A percentile compares a stretch with the other conserved stretches of the same genome.
Conservation (phyloP, 352 stramenopile genomes). For the Phytophthora hibernalis region DNA sequence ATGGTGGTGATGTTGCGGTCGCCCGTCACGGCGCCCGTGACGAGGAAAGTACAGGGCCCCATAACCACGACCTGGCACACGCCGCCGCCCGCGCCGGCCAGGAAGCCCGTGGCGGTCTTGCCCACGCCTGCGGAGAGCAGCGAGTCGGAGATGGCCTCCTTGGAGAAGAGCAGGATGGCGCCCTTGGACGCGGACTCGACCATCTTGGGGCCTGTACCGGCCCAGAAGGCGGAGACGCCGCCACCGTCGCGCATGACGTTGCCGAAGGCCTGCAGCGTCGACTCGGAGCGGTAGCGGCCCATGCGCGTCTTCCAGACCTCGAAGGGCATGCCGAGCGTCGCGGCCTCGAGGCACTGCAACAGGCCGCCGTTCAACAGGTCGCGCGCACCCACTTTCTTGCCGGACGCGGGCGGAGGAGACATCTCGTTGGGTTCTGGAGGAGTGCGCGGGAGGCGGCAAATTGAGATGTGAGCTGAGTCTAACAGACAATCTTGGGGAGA, state of each 20-base stretch:
- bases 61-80: conserved; percentile 92
- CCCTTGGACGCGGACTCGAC: conserved; percentile 92
- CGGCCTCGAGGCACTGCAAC: conserved; percentile 90
- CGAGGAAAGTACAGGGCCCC: conserved; percentile 92
- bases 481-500: conserved; percentile 8
- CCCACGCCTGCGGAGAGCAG: conserved; percentile 75
- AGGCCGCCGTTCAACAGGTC: conserved; percentile 85
- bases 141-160: conserved; percentile 88
- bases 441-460: conserved; percentile 7
- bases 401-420: conserved; percentile 57
- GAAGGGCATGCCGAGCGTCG: conserved; percentile 92
- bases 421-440: conserved; percentile 8
- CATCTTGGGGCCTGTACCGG: conserved; percentile 91
- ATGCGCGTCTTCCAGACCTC: conserved; percentile 95
- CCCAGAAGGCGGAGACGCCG: conserved; percentile 88
- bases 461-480: conserved; percentile 29
- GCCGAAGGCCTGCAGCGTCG: conserved; percentile 82
- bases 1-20: conserved; percentile 89
- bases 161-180: conserved; percentile 90
- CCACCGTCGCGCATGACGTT: conserved; percentile 90
- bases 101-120: conserved; percentile 75
- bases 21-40: conserved; percentile 90
- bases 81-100: conserved; percentile 83
- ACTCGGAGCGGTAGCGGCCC: conserved; percentile 87
- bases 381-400: conserved; percentile 84